Conservation (phyloP, 139 green algal species). For the Astrephomene gubernaculifera region DNA sequence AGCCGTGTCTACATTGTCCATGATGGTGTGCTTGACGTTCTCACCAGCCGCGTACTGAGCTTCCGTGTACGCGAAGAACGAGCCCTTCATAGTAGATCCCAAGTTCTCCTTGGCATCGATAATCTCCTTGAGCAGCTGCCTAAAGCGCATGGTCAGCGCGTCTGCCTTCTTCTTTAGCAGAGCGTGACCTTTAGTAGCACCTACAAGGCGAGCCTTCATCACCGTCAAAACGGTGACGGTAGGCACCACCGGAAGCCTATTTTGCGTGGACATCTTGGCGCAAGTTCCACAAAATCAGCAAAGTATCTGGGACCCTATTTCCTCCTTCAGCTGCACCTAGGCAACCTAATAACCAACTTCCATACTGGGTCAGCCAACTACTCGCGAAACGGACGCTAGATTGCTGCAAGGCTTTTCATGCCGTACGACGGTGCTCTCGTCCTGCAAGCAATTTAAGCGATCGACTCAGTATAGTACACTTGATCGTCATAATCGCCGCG, state of each 20-base stretch:
- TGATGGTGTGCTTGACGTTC: constrained; percentile 93
- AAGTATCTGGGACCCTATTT: not conserved
- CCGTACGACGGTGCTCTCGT: too few species aligned
- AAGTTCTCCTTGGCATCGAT: constrained; percentile 89
- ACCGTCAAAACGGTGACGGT: constrained; percentile 93
- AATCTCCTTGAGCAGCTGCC: constrained; percentile 88
- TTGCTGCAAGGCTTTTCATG: too few species aligned
- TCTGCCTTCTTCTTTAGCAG: constrained; percentile 99
- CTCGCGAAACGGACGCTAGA: too few species aligned
- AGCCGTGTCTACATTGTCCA: constrained; percentile 82
- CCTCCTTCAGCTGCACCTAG: too few species aligned
- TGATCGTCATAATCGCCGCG: too few species aligned
- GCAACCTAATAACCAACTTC: too few species aligned
- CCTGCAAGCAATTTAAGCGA: too few species aligned
- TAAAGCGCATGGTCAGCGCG: constrained; percentile 92
- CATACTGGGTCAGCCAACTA: too few species aligned
- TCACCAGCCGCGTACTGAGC: constrained; percentile 96
- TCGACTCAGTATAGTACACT: too few species aligned
- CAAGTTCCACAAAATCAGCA: too few species aligned
- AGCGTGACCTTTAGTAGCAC: constrained; percentile 90
- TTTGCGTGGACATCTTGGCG: constrained; percentile 59
- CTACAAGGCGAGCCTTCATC: constrained; percentile 89
- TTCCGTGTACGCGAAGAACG: constrained; percentile 95
- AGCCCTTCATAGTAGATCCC: constrained; percentile 90
- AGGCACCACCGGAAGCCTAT: constrained; percentile 77